These are phyloP conservation scores for Cyanidioschyzon merolae DNA, from an alignment of 23 red algal genomes.

Conservation along the genomic window DNA sequence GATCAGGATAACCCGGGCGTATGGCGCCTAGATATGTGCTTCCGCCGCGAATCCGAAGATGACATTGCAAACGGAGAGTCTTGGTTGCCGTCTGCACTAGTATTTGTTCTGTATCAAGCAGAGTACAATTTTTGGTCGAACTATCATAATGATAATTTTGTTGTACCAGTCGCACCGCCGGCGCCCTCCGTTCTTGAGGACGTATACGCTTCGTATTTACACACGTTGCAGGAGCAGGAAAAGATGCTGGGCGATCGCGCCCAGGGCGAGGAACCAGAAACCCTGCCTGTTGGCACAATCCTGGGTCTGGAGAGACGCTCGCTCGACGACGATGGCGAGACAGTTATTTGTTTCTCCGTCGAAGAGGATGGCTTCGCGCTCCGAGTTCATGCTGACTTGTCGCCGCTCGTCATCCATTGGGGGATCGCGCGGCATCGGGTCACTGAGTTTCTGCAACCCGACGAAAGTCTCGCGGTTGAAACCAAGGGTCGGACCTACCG, in stretches of 20 bases:
- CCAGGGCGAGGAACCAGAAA: neutral
- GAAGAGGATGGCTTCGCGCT: neutral
- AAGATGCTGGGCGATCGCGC: neutral
- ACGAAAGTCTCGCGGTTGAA: neutral
- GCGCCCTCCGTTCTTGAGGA: neutral
- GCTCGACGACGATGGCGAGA: neutral
- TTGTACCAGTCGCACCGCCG: neutral
- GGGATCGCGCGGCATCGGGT: neutral
- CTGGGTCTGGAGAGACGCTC: neutral
- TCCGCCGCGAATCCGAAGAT: neutral
- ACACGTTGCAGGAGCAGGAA: neutral
- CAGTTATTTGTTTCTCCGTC: neutral
- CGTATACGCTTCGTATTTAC: neutral
- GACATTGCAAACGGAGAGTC: neutral
- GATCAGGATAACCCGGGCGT: neutral
- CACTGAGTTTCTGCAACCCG: conserved; percentile 12
- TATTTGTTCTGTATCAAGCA: conserved; percentile 2
- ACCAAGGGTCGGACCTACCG: neutral
- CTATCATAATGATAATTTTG: conserved; percentile 4
- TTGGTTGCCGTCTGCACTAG: neutral
- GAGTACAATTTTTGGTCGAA: conserved; percentile 21
- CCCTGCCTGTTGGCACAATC: neutral
- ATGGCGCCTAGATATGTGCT: neutral
- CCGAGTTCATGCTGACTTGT: neutral
- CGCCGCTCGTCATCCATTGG: neutral